Base-by-base conservation (phyloP, 2,329 filamentous ascomycete genomes). In the Fusarium aywerte region DNA sequence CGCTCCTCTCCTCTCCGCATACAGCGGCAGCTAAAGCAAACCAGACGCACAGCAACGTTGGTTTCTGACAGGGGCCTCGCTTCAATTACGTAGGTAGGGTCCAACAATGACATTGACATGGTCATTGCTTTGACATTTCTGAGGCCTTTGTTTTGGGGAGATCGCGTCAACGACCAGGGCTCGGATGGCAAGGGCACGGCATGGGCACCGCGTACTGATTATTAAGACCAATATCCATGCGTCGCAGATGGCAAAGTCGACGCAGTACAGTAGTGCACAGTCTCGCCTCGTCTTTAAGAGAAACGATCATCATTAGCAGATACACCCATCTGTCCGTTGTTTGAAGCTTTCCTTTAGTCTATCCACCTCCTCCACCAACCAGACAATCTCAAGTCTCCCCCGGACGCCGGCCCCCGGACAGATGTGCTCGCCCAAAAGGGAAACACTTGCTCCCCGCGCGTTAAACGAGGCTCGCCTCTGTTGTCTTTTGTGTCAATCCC, bases 61-160 rank as follows among this genome's bases (percentile, higher is more conserved):
- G n/a, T 36, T 48, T 62, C 18, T 32, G 45, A 47, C 59, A 50
- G 29, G 51, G 42, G 52, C 18, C n/a, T 32, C 35, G 54, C 51
- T 50, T 58, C 59, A 62, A 68, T 68, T 68, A 68, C 65, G 65
- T 68, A 68, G 65, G 49, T 61, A 68, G 52, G 64, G 63, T 64
- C 63, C 63, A 67, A 53, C 52, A 64, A 43, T 52, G 61, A 64
- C 61, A 64, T 48, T 48, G 57, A 48, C 53, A 25, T 42, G 43
- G 44, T 38, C 53, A 35, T n/a, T 36, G 57, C 57, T 59, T 59
- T 42, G 42, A 18, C 15, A 18, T 36, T 18, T 38, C 27, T 63
- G 57, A 51, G 33, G 53, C 18, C 47, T 59, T 61, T 65, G 50
- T 43, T 54, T 42, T 45, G 31, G n/a, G 13, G 32, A 42, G 52